Conservation (phyloP, 1,139 yeast genomes). For the Kluyveromyces marxianus region DNA sequence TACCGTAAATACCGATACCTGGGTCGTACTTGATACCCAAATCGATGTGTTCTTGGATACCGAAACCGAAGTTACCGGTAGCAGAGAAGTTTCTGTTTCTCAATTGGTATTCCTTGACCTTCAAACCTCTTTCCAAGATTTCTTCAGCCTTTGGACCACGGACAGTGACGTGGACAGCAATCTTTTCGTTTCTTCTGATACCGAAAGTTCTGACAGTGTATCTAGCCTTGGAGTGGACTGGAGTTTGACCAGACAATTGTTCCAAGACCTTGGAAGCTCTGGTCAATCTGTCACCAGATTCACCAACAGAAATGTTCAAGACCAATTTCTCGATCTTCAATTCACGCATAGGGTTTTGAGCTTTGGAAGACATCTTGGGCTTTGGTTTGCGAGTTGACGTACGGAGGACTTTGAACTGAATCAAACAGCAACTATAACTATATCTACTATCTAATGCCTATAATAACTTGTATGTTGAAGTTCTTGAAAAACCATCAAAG, state of each 20-base stretch:
- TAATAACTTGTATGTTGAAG: neutral
- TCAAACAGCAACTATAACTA: neutral
- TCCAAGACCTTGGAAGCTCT: constrained; percentile 99
- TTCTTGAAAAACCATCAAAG: neutral
- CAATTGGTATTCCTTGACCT: constrained; percentile 99
- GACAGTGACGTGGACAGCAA: constrained; percentile 97
- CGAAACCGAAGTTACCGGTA: constrained; percentile 99
- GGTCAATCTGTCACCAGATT: constrained; percentile 99
- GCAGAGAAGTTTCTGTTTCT: constrained; percentile 89
- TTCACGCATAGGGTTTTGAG: constrained; percentile 88
- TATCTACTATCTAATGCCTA: neutral
- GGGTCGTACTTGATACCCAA: constrained; percentile 99
- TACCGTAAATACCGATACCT: constrained; percentile 99
- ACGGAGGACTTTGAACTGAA: neutral
- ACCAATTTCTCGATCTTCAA: constrained; percentile 98
- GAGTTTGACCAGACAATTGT: constrained; percentile 99
- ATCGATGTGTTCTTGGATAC: constrained; percentile 99
- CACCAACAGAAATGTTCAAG: constrained; percentile 99
- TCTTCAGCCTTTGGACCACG: constrained; percentile 99
- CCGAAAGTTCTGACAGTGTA: constrained; percentile 99
- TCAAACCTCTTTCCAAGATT: constrained; percentile 99
- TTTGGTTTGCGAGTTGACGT: constrained; percentile 9
- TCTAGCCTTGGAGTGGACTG: constrained; percentile 99
- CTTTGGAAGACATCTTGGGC: constrained; percentile 37
- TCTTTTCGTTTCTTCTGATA: constrained; percentile 99